These are phyloP conservation scores for Aspergillus hortae DNA, from an alignment of 2,329 filamentous ascomycete genomes.

Conservation along the genomic window DNA sequence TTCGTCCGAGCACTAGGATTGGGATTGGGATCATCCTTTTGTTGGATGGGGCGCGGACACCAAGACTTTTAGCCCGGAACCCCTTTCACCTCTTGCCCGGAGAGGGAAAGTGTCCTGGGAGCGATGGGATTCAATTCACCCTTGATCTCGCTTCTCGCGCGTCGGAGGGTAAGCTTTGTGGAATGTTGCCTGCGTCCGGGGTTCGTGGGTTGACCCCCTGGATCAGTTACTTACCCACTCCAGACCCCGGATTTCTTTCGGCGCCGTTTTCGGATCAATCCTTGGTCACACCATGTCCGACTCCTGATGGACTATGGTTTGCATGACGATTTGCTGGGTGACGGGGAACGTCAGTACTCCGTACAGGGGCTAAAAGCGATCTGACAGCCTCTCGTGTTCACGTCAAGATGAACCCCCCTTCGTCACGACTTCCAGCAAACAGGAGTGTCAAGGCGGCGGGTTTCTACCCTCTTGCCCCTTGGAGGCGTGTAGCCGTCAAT, in stretches of 20 bases:
- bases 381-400: not conserved
- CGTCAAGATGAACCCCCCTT: not conserved
- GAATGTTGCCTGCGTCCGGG: too few species aligned
- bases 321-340: too few species aligned
- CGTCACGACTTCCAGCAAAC: not conserved
- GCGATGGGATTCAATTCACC: not conserved
- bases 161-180: too few species aligned
- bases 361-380: too few species aligned
- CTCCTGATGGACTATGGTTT: too few species aligned
- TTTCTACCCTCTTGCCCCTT: slow-evolving; percentile 6
- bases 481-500: slow-evolving; percentile 1
- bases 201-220: too few species aligned
- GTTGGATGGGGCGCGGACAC: not conserved
- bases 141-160: not conserved
- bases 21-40: not conserved
- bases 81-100: not conserved
- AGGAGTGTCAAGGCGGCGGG: not conserved
- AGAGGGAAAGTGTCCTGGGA: not conserved
- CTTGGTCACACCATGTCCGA: not conserved
- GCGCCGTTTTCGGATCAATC: not conserved
- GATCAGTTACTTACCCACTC: not conserved
- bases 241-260: not conserved
- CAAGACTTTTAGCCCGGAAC: not conserved
- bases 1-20: not conserved
- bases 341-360: too few species aligned